Evolutionary conservation across 1,139 yeast species (phyloP).

Genomic region (Suhomyces chickasaworum): DNA sequence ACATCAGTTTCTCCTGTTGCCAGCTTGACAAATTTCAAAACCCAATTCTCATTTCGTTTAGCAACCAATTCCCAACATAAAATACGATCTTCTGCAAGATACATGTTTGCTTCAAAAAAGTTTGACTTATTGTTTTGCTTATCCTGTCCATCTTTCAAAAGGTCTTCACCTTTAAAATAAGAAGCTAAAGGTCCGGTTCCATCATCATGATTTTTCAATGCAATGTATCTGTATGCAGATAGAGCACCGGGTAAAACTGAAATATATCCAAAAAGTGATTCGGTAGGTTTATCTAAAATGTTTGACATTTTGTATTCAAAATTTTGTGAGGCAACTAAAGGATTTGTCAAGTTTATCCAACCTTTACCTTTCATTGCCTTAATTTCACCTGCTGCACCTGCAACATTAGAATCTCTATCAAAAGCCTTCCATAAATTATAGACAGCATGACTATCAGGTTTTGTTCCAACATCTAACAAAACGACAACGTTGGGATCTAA

Average conservation of each 20-base stretch:
- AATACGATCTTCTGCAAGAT: constrained; percentile 95
- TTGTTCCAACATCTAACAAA: constrained; percentile 88
- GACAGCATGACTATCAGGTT: constrained; percentile 79
- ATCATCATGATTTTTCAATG: constrained; percentile 78
- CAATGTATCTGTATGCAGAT: constrained; percentile 90
- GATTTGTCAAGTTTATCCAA: constrained; percentile 78
- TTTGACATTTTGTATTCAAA: constrained; percentile 97
- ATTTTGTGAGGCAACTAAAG: constrained; percentile 93
- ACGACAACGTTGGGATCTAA: constrained; percentile 86
- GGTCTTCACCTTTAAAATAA: constrained; percentile 86
- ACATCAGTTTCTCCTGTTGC: constrained; percentile 98
- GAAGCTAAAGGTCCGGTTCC: constrained; percentile 92
- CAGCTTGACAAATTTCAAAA: constrained; percentile 84
- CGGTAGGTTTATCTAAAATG: constrained; percentile 91
- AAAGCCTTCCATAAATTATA: constrained; percentile 97
- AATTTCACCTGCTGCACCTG: constrained; percentile 98
- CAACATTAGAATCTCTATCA: constrained; percentile 92
- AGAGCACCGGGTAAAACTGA: constrained; percentile 95
- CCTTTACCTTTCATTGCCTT: constrained; percentile 90
- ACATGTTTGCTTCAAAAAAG: constrained; percentile 95
- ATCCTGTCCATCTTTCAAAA: constrained; percentile 36
- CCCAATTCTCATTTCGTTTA: constrained; percentile 85
- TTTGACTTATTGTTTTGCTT: constrained; percentile 52
- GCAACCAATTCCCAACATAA: constrained; percentile 97
- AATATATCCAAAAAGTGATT: constrained; percentile 89